A percentile compares a stretch with the other conserved stretches of the same genome.
Conservation (phyloP, 2,329 filamentous ascomycete species). For the Arthrobotrys musiformis region DNA sequence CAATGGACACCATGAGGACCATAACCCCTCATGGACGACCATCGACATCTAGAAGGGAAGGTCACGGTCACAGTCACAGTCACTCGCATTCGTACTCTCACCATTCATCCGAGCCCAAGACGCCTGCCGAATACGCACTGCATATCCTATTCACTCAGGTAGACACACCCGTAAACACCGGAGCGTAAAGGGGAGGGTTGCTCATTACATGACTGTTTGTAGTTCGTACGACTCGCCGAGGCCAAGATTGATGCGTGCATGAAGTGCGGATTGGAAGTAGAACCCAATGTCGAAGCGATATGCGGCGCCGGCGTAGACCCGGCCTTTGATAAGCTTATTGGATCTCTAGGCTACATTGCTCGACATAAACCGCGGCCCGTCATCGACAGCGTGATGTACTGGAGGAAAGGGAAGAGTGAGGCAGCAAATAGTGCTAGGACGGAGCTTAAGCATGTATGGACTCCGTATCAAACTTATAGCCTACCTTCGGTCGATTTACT, state of each 20-base stretch:
- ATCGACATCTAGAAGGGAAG: conserved; percentile 57
- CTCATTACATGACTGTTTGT: conserved; percentile 39
- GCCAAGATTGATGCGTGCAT: conserved; percentile 93
- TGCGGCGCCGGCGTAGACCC: conserved; percentile 90
- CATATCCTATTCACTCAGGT: conserved; percentile 95
- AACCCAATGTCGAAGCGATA: conserved; percentile 85
- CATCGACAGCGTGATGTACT: conserved; percentile 97
- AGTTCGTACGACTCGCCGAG: conserved; percentile 96
- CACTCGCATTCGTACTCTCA: conserved; percentile 77
- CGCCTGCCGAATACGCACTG: conserved; percentile 96
- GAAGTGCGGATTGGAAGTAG: conserved; percentile 75
- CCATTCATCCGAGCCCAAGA: conserved; percentile 76
- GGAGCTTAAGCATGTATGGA: conserved; percentile 58
- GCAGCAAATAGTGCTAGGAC: conserved; percentile 76
- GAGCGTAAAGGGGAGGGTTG: not conserved
- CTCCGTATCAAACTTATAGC: not conserved
- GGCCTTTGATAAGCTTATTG: conserved; percentile 92
- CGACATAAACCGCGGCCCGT: conserved; percentile 92
- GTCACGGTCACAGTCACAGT: conserved; percentile 65
- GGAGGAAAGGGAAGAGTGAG: conserved; percentile 96
- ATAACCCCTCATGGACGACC: conserved; percentile 50
- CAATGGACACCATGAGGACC: conserved; percentile 54
- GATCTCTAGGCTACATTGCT: conserved; percentile 88
- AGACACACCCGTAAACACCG: conserved; percentile 56
- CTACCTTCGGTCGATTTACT: not conserved